Conservation (phyloP, 2,329 filamentous ascomycete genomes). For the Alternaria sp. region DNA sequence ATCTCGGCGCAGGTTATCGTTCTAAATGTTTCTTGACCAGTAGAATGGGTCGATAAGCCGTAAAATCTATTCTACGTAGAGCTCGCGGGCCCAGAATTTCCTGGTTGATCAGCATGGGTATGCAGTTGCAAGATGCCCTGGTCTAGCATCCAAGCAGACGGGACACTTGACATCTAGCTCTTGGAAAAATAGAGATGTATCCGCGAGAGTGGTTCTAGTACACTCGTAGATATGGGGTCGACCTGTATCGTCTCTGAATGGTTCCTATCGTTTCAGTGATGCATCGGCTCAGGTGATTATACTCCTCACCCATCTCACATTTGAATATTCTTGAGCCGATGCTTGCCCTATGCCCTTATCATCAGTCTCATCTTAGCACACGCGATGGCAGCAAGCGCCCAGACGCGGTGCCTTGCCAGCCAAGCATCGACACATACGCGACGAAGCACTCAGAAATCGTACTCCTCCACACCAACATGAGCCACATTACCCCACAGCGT, state of each 20-base stretch:
- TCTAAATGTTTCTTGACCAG: neutral
- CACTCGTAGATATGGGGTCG: neutral
- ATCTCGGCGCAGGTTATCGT: neutral
- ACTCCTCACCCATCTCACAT: neutral
- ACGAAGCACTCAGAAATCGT: conserved; percentile 24
- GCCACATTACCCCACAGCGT: conserved; percentile 3
- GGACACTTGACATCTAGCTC: neutral
- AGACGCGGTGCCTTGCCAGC: conserved; percentile 16
- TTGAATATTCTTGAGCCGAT: conserved; percentile 9
- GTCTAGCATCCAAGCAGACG: neutral
- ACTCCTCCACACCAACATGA: conserved; percentile 21
- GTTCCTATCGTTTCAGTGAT: neutral
- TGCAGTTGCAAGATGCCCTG: neutral
- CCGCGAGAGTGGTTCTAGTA: neutral
- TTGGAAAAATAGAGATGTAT: neutral
- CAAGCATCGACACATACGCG: conserved; percentile 18
- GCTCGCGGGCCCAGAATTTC: neutral
- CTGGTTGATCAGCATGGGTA: conserved; percentile 4
- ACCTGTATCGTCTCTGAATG: neutral
- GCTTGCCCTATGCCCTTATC: conserved; percentile 7
- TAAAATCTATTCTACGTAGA: neutral
- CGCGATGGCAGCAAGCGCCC: conserved; percentile 18
- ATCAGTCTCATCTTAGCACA: conserved; percentile 7
- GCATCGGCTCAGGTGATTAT: neutral
- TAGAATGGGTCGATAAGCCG: neutral